Evolutionary conservation across 2,329 filamentous ascomycete species (phyloP).

Genomic region (Alternaria sp.): DNA sequence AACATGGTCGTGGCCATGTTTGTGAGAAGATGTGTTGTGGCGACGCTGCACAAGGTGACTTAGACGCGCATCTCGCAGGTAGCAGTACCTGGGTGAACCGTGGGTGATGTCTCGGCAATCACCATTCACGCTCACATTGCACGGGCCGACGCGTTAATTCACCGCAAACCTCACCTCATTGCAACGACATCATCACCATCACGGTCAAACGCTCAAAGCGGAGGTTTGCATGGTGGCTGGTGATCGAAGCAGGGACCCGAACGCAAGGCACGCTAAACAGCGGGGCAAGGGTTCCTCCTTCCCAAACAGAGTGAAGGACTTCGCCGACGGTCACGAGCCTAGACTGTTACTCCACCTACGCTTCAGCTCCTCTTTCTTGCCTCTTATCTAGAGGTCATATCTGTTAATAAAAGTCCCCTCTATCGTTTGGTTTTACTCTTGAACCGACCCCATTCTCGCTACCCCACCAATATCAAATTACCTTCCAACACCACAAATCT

Average conservation of each 20-base stretch:
- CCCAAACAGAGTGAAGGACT: conserved; percentile 34
- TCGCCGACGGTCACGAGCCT: conserved; percentile 49
- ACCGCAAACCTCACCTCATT: conserved; percentile 6
- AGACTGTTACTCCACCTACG: conserved; percentile 26
- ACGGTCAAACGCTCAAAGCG: conserved; percentile 20
- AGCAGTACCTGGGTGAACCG: background rate
- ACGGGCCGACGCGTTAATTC: conserved; percentile 12
- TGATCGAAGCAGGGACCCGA: conserved; percentile 27
- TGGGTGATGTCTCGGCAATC: conserved; percentile 1
- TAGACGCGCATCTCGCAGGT: conserved; percentile 35
- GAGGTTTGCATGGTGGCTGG: conserved; percentile 23
- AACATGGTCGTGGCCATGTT: conserved; percentile 40
- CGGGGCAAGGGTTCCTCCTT: conserved; percentile 34
- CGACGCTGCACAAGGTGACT: conserved; percentile 12
- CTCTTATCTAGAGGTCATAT: conserved; percentile 29
- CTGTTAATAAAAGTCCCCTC: conserved; percentile 20
- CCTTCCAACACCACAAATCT: conserved; percentile 7
- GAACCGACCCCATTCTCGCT: conserved; percentile 23
- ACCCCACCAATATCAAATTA: conserved; percentile 15
- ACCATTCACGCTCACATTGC: conserved; percentile 8
- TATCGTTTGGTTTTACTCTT: conserved; percentile 22
- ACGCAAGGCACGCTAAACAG: conserved; percentile 28
- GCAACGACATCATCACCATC: conserved; percentile 3
- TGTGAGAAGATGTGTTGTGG: conserved; percentile 21
- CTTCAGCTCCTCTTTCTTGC: conserved; percentile 28